Percentiles rank a stretch among this genome's conserved stretches.
Conservation (phyloP, 495 filamentous ascomycete genomes). For the Aspergillus panamensis region DNA sequence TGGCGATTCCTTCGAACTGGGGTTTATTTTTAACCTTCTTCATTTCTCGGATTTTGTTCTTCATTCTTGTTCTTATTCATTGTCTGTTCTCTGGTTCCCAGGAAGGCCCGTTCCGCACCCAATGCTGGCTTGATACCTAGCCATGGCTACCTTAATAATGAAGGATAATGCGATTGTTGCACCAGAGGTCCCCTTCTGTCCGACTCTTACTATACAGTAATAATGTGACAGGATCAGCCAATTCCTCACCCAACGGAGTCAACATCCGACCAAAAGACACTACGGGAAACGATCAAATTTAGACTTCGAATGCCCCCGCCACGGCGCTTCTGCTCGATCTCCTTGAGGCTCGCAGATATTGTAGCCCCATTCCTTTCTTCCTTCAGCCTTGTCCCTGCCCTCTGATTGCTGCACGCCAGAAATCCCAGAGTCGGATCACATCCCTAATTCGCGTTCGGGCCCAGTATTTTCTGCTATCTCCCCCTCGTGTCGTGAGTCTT, state of each 20-base stretch:
- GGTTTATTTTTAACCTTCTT: not conserved
- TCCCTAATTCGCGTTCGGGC: not conserved
- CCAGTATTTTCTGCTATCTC: not conserved
- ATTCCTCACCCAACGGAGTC: no score
- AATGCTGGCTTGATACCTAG: no score
- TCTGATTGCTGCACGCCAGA: slow-evolving; percentile 10
- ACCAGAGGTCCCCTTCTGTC: no score
- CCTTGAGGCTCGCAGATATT: slow-evolving; percentile 8
- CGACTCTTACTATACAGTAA: no score
- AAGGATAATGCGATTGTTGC: no score
- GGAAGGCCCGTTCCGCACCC: no score
- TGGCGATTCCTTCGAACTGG: not conserved
- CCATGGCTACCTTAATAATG: no score
- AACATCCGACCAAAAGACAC: not conserved
- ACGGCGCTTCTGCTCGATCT: slow-evolving; percentile 22
- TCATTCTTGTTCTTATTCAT: no score
- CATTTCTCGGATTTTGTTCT: no score
- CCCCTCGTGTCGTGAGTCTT: not conserved
- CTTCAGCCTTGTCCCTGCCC: slow-evolving; percentile 1
- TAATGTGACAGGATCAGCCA: no score
- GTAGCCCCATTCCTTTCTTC: slow-evolving; percentile 2
- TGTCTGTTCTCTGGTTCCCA: no score
- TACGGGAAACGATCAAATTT: slow-evolving; percentile 2
- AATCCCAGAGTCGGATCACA: slow-evolving; percentile 13
- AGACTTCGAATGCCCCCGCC: slow-evolving; percentile 20